Evolutionary conservation across 371 early-diverging fungal genomes (phyloP), one percentile per base, ranked within the genome.

Genomic region (Lichtheimia ramosa): DNA sequence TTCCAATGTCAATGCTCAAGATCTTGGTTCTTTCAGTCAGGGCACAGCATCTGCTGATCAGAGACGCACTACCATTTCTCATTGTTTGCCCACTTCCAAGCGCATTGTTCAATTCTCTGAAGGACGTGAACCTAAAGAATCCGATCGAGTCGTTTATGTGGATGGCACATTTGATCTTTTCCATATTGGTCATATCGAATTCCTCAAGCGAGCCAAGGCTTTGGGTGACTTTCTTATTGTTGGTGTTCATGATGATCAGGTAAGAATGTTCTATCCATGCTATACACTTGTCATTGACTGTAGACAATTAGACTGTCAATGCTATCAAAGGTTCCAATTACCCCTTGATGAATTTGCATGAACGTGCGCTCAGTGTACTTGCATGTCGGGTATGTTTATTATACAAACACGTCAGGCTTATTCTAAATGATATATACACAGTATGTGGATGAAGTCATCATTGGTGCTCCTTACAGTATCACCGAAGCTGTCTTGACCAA

Each of bases 141-240:
- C 66, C 41, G 83, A 84, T 61, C 77, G 78, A 53, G 81, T 96
- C 8, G 91, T 97, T 27, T 98, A 97, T 73, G 93, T 96, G 13
- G 97, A 96, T 68, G 99, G 99, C 16, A 91, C 93, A 14, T 98
- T 95, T 76, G 99, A 98, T 68, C 70, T 98, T 60, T 98, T 97
- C 85, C 99, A 97, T 77, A 82, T 90, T 14, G 98, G 99, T 28
- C 98, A 98, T 73, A 91, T 93, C 69, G 92, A 93, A 76, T 93
- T 96, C 70, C 80, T 98, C 68, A 89, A 89, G 66, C 85, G 90
- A 62, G 96, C 95, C 25, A 92, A 87, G 64, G 87, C 83, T 61
- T 71, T 87, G 49, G 96, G 96, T 43, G 90, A 94, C 71, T 96
- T 89, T 63, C 72, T 98, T 55, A 78, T 97, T 16, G 97, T 96